These are phyloP conservation scores for Corrigiola litoralis DNA, from an alignment of 179 eudicot genomes.

Conservation along the genomic window DNA sequence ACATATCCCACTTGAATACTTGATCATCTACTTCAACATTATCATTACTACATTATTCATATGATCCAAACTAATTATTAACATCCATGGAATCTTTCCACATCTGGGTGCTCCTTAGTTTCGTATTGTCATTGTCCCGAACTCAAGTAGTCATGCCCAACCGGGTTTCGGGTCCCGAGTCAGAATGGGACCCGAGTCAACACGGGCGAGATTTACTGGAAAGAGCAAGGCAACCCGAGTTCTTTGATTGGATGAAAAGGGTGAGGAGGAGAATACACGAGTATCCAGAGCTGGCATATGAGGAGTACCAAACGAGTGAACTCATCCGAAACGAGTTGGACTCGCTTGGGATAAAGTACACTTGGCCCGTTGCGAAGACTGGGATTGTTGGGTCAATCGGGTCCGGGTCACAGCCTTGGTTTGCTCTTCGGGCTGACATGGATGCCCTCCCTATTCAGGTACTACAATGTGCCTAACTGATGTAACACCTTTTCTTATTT, in stretches of 20 bases:
- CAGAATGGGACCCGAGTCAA: slow-evolving; percentile 12
- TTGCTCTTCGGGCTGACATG: slow-evolving; percentile 62
- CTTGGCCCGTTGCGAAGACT: slow-evolving; percentile 50
- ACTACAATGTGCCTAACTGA: no score
- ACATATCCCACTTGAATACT: no score
- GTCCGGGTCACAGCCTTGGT: slow-evolving; percentile 37
- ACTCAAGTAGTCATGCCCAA: no score
- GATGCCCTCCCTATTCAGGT: slow-evolving; percentile 64
- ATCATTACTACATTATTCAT: no score
- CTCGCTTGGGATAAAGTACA: slow-evolving; percentile 38
- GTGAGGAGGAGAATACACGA: slow-evolving; percentile 48
- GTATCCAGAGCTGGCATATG: slow-evolving; percentile 47
- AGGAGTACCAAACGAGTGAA: slow-evolving; percentile 42
- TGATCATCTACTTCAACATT: no score
- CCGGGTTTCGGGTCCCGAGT: no score
- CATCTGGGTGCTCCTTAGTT: no score
- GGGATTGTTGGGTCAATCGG: slow-evolving; percentile 45
- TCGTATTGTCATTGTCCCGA: no score
- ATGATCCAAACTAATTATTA: no score
- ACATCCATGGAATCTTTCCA: no score
- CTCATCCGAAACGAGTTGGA: slow-evolving; percentile 49
- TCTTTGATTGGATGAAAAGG: slow-evolving; percentile 39
- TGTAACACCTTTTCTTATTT: no score
- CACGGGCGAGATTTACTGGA: slow-evolving; percentile 27
- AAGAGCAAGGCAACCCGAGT: slow-evolving; percentile 37